A percentile compares a stretch with the other conserved stretches of the same genome.
Conservation (phyloP, 2,329 filamentous ascomycete genomes). For the Aspergillus costaricaensis region DNA sequence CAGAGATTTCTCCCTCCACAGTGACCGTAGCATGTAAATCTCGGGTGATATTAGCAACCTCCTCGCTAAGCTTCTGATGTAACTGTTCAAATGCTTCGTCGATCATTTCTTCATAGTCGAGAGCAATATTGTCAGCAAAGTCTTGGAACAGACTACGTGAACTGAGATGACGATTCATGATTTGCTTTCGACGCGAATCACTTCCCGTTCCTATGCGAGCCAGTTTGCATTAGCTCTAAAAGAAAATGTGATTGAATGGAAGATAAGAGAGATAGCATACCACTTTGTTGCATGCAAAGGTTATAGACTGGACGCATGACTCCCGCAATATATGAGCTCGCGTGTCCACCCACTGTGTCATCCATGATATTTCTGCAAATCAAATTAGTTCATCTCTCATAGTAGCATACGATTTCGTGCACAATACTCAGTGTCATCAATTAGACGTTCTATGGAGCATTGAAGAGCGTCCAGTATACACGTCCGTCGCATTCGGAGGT, state of each 20-base stretch:
- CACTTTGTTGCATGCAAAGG: conserved; percentile 6
- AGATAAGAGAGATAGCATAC: conserved; percentile 3
- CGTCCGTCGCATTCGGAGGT: neutral
- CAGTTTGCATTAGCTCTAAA: neutral
- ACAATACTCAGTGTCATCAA: conserved; percentile 3
- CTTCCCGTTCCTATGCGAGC: conserved; percentile 3
- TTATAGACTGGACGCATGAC: conserved; percentile 17
- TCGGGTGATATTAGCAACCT: neutral
- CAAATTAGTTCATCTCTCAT: neutral
- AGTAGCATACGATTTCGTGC: neutral
- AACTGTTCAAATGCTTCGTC: neutral
- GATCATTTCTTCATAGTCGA: neutral
- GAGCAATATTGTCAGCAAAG: neutral
- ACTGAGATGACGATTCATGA: conserved; percentile 1
- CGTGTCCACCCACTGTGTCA: conserved; percentile 12
- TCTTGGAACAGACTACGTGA: neutral
- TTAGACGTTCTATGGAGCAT: neutral
- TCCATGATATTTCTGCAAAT: conserved; percentile 1
- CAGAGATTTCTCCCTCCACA: conserved; percentile 8
- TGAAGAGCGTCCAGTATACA: conserved; percentile 7
- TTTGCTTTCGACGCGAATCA: conserved; percentile 8
- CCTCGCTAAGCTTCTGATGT: neutral
- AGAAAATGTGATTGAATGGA: neutral
- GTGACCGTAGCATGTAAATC: conserved; percentile 7
- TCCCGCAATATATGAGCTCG: conserved; percentile 16